Percentiles rank a stretch among this genome's conserved stretches.
phyloP scores from a whole-genome alignment of 148 eudicot genomes.

The Agrostemma githago region DNA sequence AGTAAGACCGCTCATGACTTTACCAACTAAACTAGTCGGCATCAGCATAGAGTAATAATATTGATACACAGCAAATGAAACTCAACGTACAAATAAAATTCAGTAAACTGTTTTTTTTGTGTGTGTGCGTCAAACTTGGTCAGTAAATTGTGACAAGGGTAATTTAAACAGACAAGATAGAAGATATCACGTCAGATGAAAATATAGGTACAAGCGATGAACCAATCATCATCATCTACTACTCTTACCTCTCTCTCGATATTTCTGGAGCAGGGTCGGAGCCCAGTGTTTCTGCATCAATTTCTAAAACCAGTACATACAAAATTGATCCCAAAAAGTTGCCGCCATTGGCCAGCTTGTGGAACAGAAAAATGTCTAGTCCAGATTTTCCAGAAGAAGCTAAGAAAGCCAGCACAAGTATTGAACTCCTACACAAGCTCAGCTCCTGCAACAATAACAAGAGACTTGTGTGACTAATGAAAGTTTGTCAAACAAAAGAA shows the following conservation, averaged over 20 bases:
- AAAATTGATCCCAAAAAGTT: constrained; percentile 54
- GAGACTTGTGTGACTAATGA: neutral
- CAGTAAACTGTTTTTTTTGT: too few species aligned
- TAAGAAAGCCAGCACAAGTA: constrained; percentile 60
- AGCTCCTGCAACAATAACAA: constrained; percentile 48
- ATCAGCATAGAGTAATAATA: too few species aligned
- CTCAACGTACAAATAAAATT: too few species aligned
- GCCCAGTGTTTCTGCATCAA: constrained; percentile 51
- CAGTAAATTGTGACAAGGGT: neutral
- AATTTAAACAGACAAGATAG: neutral
- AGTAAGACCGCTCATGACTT: too few species aligned
- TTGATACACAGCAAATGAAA: neutral
- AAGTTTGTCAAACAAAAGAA: neutral
- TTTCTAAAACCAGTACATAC: constrained; percentile 52
- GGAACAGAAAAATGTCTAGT: constrained; percentile 51
- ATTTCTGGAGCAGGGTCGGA: constrained; percentile 42
- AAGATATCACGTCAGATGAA: constrained; percentile 10
- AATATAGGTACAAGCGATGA: neutral
- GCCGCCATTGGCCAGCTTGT: constrained; percentile 39
- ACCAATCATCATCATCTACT: neutral
- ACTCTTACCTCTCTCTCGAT: constrained; percentile 57
- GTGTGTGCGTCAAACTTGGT: neutral
- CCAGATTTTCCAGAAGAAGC: constrained; percentile 70
- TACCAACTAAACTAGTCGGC: too few species aligned
- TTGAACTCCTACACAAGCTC: constrained; percentile 55